A percentile compares a stretch with the other conserved stretches of the same genome.
These are phyloP conservation scores for Sabuloglossum arenarium DNA, from an alignment of 495 filamentous ascomycete species.

Conservation along the genomic window DNA sequence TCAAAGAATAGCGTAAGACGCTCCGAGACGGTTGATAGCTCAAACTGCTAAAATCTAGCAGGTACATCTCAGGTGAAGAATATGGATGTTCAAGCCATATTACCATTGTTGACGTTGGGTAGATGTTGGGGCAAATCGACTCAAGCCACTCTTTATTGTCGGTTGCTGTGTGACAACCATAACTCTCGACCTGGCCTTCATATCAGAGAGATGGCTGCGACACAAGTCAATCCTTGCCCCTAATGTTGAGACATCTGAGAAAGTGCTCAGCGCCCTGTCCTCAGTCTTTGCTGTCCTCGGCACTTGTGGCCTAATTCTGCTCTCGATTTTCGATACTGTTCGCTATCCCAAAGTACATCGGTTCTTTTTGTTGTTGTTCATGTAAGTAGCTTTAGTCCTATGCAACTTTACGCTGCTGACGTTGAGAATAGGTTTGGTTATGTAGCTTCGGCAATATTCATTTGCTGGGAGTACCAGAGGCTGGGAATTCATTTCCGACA, in stretches of 20 bases:
- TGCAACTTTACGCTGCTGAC: neutral
- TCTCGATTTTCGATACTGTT: slow-evolving; percentile 68
- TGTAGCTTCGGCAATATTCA: slow-evolving; percentile 24
- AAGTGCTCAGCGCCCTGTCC: slow-evolving; percentile 40
- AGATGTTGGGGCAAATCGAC: slow-evolving; percentile 52
- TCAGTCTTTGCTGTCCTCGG: slow-evolving; percentile 61
- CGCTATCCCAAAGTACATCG: slow-evolving; percentile 45
- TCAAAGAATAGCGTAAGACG: slow-evolving; percentile 53
- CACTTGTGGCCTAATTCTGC: slow-evolving; percentile 54
- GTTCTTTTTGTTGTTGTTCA: slow-evolving; percentile 48
- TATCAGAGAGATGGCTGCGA: slow-evolving; percentile 63
- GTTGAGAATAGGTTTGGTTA: slow-evolving; percentile 14
- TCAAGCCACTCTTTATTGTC: slow-evolving; percentile 78
- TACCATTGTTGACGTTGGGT: slow-evolving; percentile 8
- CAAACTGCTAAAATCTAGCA: neutral
- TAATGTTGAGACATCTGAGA: slow-evolving; percentile 48
- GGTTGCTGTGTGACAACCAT: slow-evolving; percentile 62
- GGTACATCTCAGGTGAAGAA: slow-evolving; percentile 9
- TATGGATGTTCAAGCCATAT: neutral
- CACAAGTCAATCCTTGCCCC: slow-evolving; percentile 50
- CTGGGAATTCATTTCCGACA: slow-evolving; percentile 22
- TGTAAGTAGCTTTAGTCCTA: slow-evolving; percentile 11
- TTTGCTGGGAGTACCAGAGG: slow-evolving; percentile 24
- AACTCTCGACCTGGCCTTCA: slow-evolving; percentile 64
- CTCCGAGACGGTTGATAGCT: neutral